phyloP scores from a whole-genome alignment of 225 moss, liverwort and hornwort genomes.

The Marchantia polymorpha region DNA sequence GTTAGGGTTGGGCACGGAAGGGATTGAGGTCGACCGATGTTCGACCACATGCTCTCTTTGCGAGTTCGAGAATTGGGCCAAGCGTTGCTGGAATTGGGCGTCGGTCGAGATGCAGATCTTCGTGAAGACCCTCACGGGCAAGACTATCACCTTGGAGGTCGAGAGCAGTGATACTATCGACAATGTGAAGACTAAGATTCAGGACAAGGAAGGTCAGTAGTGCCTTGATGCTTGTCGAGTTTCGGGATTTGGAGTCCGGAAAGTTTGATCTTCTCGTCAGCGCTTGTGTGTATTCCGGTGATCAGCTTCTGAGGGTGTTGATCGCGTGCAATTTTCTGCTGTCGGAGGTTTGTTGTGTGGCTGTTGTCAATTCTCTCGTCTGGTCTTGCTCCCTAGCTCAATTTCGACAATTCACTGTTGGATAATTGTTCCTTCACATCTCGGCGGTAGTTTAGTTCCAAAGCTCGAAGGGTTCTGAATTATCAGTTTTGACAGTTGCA shows the following conservation, averaged over 20 bases:
- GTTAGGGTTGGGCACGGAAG: constrained; percentile 6
- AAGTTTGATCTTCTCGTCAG: too few species aligned
- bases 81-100: neutral
- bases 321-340: too few species aligned
- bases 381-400: too few species aligned
- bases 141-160: constrained; percentile 78
- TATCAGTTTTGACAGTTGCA: neutral
- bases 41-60: neutral
- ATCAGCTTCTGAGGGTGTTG: too few species aligned
- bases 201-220: constrained; percentile 26
- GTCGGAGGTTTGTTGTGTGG: too few species aligned
- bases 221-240: neutral
- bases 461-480: neutral
- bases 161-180: constrained; percentile 64
- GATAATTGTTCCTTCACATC: too few species aligned
- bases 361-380: too few species aligned
- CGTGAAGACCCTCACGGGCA: constrained; percentile 96
- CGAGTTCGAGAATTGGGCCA: neutral
- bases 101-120: constrained; percentile 68
- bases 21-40: neutral
- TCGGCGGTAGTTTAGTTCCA: too few species aligned
- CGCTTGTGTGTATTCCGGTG: too few species aligned
- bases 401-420: too few species aligned
- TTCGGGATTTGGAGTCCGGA: too few species aligned
- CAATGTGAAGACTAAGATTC: constrained; percentile 45